phyloP scores from a whole-genome alignment of 169 alveolate genomes.

The Condylostoma magnum region DNA sequence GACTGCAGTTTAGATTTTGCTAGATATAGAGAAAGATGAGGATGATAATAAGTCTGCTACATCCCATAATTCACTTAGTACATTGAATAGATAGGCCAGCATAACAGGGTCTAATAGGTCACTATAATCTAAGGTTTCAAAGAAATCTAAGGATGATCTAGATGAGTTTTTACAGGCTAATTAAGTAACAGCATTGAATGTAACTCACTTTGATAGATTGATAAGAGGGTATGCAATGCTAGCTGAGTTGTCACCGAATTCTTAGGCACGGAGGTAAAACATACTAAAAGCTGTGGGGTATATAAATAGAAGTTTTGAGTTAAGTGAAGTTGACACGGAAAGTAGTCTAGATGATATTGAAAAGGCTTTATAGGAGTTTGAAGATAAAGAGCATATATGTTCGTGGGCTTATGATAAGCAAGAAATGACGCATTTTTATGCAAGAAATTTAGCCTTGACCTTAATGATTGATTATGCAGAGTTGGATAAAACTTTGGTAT shows the following conservation, averaged over 20 bases:
- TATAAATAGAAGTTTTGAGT: conserved; percentile 55
- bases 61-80: conserved; percentile 42
- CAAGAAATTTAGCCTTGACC: conserved; percentile 33
- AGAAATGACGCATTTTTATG: conserved; percentile 55
- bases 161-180: conserved; percentile 70
- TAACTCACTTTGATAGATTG: conserved; percentile 71
- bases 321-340: conserved; percentile 52
- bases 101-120: conserved; percentile 41
- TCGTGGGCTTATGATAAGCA: conserved; percentile 63
- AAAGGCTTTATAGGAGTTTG: conserved; percentile 45
- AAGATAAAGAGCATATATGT: conserved; percentile 55
- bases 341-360: conserved; percentile 7
- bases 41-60: conserved; percentile 48
- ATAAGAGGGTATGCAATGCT: conserved; percentile 72
- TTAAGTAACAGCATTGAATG: conserved; percentile 61
- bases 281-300: conserved; percentile 65
- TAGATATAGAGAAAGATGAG: conserved; percentile 76
- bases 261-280: conserved; percentile 58
- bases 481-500: conserved; percentile 51
- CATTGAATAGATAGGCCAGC: conserved; percentile 46
- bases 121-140: conserved; percentile 53
- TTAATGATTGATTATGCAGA: conserved; percentile 51
- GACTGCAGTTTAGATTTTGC: conserved; percentile 64
- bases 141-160: conserved; percentile 54
- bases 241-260: conserved; percentile 55